These are phyloP conservation scores for Candida glaebosa DNA, from an alignment of 805 yeast genomes.

Conservation along the genomic window DNA sequence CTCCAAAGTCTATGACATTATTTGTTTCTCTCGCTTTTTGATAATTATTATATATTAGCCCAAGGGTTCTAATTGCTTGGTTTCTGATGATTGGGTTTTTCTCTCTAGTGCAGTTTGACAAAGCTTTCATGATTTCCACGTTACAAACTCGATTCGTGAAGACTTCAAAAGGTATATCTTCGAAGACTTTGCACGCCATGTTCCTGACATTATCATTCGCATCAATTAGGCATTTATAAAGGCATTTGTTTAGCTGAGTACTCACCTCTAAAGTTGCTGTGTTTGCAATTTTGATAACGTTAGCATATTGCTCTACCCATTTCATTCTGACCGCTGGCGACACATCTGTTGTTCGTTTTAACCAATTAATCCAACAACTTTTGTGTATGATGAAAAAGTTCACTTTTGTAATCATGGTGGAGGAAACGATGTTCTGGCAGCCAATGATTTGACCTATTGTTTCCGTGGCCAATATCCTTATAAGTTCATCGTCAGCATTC, in stretches of 20 bases:
- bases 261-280: slow-evolving; percentile 50
- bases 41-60: slow-evolving; percentile 52
- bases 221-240: slow-evolving; percentile 70
- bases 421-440: slow-evolving; percentile 12
- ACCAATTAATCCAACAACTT: slow-evolving; percentile 67
- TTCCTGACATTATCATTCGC: slow-evolving; percentile 70
- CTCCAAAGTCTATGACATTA: slow-evolving; percentile 29
- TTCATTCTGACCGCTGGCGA: slow-evolving; percentile 59
- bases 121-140: slow-evolving; percentile 46
- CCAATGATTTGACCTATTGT: slow-evolving; percentile 66
- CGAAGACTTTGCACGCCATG: slow-evolving; percentile 47
- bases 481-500: slow-evolving; percentile 60
- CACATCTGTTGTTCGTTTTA: slow-evolving; percentile 69
- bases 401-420: slow-evolving; percentile 41
- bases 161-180: slow-evolving; percentile 45
- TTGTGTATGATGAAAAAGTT: slow-evolving; percentile 58
- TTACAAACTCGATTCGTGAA: slow-evolving; percentile 49
- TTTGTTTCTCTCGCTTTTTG: slow-evolving; percentile 14
- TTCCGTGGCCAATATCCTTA: slow-evolving; percentile 67
- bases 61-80: slow-evolving; percentile 51
- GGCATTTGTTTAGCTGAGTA: slow-evolving; percentile 39
- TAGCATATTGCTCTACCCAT: slow-evolving; percentile 64
- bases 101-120: slow-evolving; percentile 69
- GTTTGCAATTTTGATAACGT: slow-evolving; percentile 40
- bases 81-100: slow-evolving; percentile 62